Evolutionary conservation across 495 filamentous ascomycete species (phyloP), one percentile per base, ranked within the genome.

Genomic region (Aspergillus homomorphus): DNA sequence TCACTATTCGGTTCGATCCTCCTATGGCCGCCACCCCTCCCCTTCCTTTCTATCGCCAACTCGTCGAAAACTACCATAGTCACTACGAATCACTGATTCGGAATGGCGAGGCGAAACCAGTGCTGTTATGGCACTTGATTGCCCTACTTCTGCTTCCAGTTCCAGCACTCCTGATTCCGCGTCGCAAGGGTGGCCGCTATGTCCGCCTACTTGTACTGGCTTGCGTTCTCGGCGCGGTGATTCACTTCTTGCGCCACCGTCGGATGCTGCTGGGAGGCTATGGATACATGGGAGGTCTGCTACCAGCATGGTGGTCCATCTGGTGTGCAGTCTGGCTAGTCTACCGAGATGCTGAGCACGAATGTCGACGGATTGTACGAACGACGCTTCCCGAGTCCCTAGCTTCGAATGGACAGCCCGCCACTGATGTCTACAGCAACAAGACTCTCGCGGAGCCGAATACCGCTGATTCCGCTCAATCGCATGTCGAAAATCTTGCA

Each of bases 271-370:
- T 82, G 49, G 82, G 85, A 49, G 87, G 79, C 2, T 70, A 81
- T 45, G 83, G 84, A 0, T 92, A 90, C 62, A 83, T 81, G n/a
- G 73, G 83, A 19, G 91, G 91, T 0, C 59, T 93, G 51, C 65
- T 88, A 21, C 76, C 76, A 0, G 76, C 78, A 14, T 95, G 88
- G 87, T 78, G 79, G 42, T 77, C 84, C 20, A 68, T 94, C 12
- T 91, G 87, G 88, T 74, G 69, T 53, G 71, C 77, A 15, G 79
- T 78, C 0, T 66, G 90, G 62, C 66, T 94, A 26, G 63, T 92
- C 3, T 85, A 84, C 61, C 83, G 82, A 56, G 79, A 85, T 62
- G 78, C 82, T 3, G 87, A 93, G 67, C 75, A 68, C 54, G 85
- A 88, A 21, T 88, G 87, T 26, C 82, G 77, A 64, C 80, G 90